Base-by-base conservation (phyloP, 2,329 filamentous ascomycete genomes). In the Tolypocladium guangdongense region DNA sequence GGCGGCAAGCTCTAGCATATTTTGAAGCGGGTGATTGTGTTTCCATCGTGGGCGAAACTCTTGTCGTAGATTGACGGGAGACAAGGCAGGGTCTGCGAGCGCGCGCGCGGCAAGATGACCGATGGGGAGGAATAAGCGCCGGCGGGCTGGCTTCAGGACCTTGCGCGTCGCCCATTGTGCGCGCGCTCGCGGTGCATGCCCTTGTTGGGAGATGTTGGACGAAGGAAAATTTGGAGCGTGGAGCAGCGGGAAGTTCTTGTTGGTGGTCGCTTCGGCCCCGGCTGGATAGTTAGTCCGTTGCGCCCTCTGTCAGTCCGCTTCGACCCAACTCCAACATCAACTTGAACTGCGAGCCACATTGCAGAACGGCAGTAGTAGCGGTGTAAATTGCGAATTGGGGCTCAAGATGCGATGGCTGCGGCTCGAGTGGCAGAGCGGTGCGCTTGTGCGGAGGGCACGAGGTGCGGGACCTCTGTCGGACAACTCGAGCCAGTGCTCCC, bases 1-100 rank as follows among this genome's bases (percentile, higher is more conserved):
- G 72, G 71, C 79, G 80, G 74, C 78, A 82, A 81, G 80, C 79
- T 83, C 80, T 83, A 83, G 80, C 80, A 80, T 74, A 71, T 73
- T 73, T 79, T 71, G 78, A 83, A 83, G 80, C 78, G 64, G 30
- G 20, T 46, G 16, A 4, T 32, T 20, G 6, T 6, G 14, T n/a
- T 12, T 46, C n/a, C 27, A 16, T 32, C 18, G 18, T 6, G 6
- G 43, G 22, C 41, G 24, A 46, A 8, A 20, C 20, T 11, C 56
- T 48, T 14, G 4, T 18, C 7, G 41, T 27, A 22, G 18, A 45
- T 27, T 5, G 41, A 45, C 41, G 14, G 41, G 22, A 18, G 7
- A 14, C 18, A 27, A 27, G 22, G 41, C 14, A 18, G 41, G 14
- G 30, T 18, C 7, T 18, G 22, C 41, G 41, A 45, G 43, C 43